Percentiles rank a stretch among this genome's conserved stretches.
phyloP scores from a whole-genome alignment of 2,329 filamentous ascomycete genomes.

The Ascochyta koolunga region DNA sequence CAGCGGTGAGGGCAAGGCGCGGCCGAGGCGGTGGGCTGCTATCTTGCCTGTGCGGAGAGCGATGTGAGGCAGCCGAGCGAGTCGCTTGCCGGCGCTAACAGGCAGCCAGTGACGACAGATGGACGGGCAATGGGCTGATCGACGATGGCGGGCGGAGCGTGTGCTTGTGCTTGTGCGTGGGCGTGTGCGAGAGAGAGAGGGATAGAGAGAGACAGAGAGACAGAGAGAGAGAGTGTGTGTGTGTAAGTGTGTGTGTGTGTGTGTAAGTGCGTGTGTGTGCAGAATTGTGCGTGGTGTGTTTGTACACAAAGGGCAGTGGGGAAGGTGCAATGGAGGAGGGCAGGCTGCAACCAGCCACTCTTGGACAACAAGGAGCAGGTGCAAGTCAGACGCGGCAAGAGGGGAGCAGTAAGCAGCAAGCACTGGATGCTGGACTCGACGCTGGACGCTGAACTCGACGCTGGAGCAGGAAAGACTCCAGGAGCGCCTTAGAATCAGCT shows the following conservation, averaged over 20 bases:
- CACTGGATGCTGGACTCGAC: no score
- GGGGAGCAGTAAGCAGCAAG: no score
- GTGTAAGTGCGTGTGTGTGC: background rate
- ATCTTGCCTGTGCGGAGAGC: conserved; percentile 36
- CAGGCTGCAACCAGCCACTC: conserved; percentile 2
- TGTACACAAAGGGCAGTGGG: conserved; percentile 7
- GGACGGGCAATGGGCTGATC: conserved; percentile 14
- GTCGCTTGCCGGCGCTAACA: conserved; percentile 43
- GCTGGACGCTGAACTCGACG: no score
- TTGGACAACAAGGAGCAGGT: background rate
- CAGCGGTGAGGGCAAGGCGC: conserved; percentile 29
- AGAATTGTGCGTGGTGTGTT: conserved; percentile 1
- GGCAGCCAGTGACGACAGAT: conserved; percentile 34
- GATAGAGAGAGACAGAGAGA: no score
- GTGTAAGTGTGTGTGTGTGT: no score
- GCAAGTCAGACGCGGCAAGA: conserved; percentile 12
- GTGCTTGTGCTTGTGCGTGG: background rate
- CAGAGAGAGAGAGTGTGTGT: no score
- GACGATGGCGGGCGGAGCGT: conserved; percentile 15
- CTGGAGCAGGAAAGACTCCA: no score
- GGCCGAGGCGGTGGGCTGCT: conserved; percentile 30
- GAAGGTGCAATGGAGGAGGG: conserved; percentile 2
- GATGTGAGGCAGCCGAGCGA: conserved; percentile 40
- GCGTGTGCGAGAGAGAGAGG: no score
- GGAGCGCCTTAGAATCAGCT: conserved; percentile 21